Percentiles rank a stretch among this genome's conserved stretches.
phyloP scores from a whole-genome alignment of 257 asterid genomes.

The Paulownia fortunei region DNA sequence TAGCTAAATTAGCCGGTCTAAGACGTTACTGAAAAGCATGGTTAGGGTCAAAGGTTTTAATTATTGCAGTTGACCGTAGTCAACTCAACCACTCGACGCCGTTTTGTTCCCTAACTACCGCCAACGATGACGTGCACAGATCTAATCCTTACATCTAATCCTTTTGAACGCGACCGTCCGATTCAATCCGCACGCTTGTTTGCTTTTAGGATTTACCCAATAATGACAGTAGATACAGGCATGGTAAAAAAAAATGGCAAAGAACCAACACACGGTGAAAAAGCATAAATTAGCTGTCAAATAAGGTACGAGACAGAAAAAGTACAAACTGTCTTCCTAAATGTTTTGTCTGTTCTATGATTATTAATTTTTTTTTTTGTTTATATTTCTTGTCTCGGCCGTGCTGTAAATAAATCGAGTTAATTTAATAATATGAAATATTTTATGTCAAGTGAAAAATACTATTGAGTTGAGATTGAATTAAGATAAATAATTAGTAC shows the following conservation, averaged over 20 bases:
- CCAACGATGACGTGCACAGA: conserved; percentile 27
- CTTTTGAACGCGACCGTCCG: conserved; percentile 31
- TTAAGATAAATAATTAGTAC: too few relatives aligned
- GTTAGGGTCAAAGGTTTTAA: conserved; percentile 42
- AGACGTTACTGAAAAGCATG: conserved; percentile 6
- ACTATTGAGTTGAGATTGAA: too few relatives aligned
- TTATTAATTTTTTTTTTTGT: conserved; percentile 3
- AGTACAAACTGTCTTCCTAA: conserved; percentile 39
- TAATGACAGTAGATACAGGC: conserved; percentile 52
- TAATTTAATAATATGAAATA: background rate
- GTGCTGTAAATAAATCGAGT: background rate
- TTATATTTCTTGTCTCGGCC: background rate
- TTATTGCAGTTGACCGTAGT: conserved; percentile 37
- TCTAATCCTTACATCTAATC: background rate
- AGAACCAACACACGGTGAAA: conserved; percentile 31
- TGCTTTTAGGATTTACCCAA: conserved; percentile 56
- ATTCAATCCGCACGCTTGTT: conserved; percentile 56
- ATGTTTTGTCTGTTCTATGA: conserved; percentile 33
- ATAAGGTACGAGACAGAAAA: conserved; percentile 30
- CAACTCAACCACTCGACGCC: conserved; percentile 40
- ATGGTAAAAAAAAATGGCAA: conserved; percentile 42
- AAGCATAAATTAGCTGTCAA: conserved; percentile 31
- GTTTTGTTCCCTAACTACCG: conserved; percentile 41
- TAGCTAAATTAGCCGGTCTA: background rate
- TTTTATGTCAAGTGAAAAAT: too few relatives aligned